Percentiles rank a stretch among this genome's conserved stretches.
Evolutionary conservation across 1,284 basidiomycete genomes (phyloP).

Genomic region (Trametes sp.): DNA sequence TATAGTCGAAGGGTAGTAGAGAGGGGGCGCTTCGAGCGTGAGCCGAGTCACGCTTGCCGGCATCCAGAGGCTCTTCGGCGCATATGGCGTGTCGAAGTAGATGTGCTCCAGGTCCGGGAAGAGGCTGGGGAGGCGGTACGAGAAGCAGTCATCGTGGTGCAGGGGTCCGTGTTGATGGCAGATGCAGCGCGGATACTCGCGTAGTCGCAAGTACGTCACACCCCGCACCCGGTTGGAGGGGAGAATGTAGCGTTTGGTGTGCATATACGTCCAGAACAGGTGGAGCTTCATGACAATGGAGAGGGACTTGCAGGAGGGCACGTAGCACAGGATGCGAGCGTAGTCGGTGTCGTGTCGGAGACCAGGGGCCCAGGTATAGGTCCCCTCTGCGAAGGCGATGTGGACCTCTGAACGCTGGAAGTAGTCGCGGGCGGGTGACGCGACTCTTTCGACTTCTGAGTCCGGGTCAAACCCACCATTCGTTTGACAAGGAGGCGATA

Average conservation of each 20-base stretch:
- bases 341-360: constrained; percentile 26
- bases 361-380: neutral
- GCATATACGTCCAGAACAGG: too few species aligned
- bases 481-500: constrained; percentile 19
- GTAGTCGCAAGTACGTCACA: constrained; percentile 27
- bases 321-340: constrained; percentile 24
- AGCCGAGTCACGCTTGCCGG: constrained; percentile 10
- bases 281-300: constrained; percentile 20
- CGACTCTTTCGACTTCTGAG: constrained; percentile 15
- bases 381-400: constrained; percentile 24
- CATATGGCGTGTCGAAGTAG: constrained; percentile 27
- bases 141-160: constrained; percentile 23
- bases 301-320: constrained; percentile 21
- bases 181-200: constrained; percentile 27
- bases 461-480: constrained; percentile 17
- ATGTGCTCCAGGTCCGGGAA: constrained; percentile 26
- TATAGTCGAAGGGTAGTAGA: constrained; percentile 11
- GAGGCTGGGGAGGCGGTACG: constrained; percentile 21
- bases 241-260: constrained; percentile 12
- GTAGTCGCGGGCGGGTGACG: constrained; percentile 15
- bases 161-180: constrained; percentile 22
- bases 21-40: constrained; percentile 25
- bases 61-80: constrained; percentile 18
- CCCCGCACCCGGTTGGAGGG: constrained; percentile 16
- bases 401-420: constrained; percentile 22